Percentiles rank a stretch among this genome's conserved stretches.
Evolutionary conservation across 169 alveolate species (phyloP).

Genomic region (Plasmodium knowlesi): DNA sequence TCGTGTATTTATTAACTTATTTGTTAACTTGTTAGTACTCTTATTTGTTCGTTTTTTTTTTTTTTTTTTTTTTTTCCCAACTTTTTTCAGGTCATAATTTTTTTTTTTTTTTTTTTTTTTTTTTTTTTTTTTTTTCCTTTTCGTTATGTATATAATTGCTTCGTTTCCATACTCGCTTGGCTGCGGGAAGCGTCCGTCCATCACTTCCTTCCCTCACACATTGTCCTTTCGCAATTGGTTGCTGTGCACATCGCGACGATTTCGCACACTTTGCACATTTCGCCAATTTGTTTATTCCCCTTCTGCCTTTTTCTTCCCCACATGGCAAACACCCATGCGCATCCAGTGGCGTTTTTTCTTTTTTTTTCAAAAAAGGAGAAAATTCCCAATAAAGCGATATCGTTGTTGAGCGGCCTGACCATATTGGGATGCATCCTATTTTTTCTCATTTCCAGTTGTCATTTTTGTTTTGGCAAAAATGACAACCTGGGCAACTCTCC

Average conservation of each 20-base stretch:
- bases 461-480: not conserved
- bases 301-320: not conserved
- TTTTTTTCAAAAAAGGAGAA: not conserved
- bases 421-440: not conserved
- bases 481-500: not conserved
- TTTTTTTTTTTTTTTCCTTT: not conserved
- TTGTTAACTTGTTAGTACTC: not conserved
- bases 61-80: not conserved
- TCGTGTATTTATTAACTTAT: not conserved
- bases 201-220: not conserved
- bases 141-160: too few relatives aligned
- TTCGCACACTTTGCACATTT: not conserved
- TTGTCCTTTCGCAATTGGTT: not conserved
- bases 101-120: not conserved
- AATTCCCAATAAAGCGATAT: not conserved
- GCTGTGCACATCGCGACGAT: not conserved
- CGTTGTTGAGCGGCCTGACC: not conserved
- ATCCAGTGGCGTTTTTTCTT: not conserved
- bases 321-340: not conserved
- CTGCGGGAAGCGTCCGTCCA: not conserved
- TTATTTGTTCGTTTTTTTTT: not conserved
- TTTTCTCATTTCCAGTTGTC: constrained; percentile 1
- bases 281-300: not conserved
- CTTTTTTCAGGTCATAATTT: too few relatives aligned
- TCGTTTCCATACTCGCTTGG: not conserved